Conservation (phyloP, 371 early-diverging fungal genomes). For the Mortierella sp. region DNA sequence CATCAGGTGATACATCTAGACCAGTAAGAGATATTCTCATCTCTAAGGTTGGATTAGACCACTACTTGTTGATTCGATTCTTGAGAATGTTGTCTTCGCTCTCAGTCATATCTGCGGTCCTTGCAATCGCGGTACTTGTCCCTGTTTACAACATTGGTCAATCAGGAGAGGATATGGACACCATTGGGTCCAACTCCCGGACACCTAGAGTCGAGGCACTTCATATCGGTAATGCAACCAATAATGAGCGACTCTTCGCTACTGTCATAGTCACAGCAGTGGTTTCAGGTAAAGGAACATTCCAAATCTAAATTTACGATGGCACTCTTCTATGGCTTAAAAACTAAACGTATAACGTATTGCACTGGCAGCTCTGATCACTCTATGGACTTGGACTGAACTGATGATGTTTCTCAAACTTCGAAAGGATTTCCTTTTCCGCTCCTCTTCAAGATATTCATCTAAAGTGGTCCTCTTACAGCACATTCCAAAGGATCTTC, state of each 20-base stretch:
- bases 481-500: slow-evolving; percentile 16
- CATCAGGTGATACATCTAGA: not conserved
- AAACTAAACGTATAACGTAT: no score
- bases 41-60: slow-evolving; percentile 33
- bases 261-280: slow-evolving; percentile 13
- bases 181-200: not conserved
- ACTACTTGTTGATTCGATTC: slow-evolving; percentile 38
- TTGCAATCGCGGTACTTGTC: slow-evolving; percentile 15
- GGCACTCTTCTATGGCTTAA: not conserved
- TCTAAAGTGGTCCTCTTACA: slow-evolving; percentile 37
- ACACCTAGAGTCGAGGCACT: slow-evolving; percentile 18
- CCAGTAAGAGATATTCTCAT: slow-evolving; percentile 18
- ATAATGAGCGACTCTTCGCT: slow-evolving; percentile 25
- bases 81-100: slow-evolving; percentile 28
- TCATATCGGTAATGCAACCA: slow-evolving; percentile 32
- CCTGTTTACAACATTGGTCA: slow-evolving; percentile 23
- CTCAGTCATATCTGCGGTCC: slow-evolving; percentile 9
- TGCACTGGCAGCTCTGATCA: slow-evolving; percentile 5
- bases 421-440: slow-evolving; percentile 34
- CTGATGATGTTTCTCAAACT: slow-evolving; percentile 29
- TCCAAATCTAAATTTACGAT: not conserved
- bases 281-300: slow-evolving; percentile 7
- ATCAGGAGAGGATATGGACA: slow-evolving; percentile 19
- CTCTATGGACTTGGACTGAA: slow-evolving; percentile 32
- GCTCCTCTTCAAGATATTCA: slow-evolving; percentile 21